These are phyloP conservation scores for Epicoccum nigrum DNA, from an alignment of 2,329 filamentous ascomycete species.

Conservation along the genomic window DNA sequence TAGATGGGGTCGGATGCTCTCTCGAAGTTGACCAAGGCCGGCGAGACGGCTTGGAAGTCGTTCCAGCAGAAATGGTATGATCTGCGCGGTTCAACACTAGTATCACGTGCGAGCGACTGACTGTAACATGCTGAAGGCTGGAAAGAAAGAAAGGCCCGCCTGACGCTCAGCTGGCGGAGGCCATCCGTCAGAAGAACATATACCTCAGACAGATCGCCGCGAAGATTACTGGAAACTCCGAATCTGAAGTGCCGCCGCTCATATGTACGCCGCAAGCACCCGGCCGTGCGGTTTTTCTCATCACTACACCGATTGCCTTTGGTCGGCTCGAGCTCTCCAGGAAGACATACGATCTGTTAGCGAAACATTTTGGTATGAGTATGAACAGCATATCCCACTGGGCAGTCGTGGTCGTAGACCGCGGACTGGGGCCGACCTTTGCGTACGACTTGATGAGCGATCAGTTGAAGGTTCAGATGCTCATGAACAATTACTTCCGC, in stretches of 20 bases:
- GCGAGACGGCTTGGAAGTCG: conserved; percentile 16
- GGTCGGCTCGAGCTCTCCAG: conserved; percentile 15
- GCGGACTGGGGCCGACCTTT: conserved; percentile 11
- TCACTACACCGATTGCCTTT: conserved; percentile 16
- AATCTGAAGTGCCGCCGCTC: conserved; percentile 17
- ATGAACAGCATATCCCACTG: conserved; percentile 18
- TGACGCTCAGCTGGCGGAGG: conserved; percentile 14
- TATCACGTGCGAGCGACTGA: conserved; percentile 9
- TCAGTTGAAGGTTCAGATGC: conserved; percentile 17
- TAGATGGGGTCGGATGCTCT: conserved; percentile 22
- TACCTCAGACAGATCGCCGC: conserved; percentile 12
- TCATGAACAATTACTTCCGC: conserved; percentile 20
- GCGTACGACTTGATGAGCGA: conserved; percentile 19
- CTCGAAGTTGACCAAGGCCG: conserved; percentile 20
- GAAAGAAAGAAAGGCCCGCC: conserved; percentile 6
- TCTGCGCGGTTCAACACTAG: background rate
- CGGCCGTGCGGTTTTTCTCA: conserved; percentile 14
- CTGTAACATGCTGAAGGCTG: background rate
- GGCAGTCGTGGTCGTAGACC: conserved; percentile 15
- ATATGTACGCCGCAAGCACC: conserved; percentile 12
- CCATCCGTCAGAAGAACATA: conserved; percentile 15
- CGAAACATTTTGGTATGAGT: conserved; percentile 19
- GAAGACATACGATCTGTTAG: conserved; percentile 13
- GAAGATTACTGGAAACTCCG: conserved; percentile 16
- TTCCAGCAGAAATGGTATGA: conserved; percentile 17